A percentile compares a stretch with the other conserved stretches of the same genome.
Conservation (phyloP, 805 yeast genomes). For the Zygotorulaspora florentina region DNA sequence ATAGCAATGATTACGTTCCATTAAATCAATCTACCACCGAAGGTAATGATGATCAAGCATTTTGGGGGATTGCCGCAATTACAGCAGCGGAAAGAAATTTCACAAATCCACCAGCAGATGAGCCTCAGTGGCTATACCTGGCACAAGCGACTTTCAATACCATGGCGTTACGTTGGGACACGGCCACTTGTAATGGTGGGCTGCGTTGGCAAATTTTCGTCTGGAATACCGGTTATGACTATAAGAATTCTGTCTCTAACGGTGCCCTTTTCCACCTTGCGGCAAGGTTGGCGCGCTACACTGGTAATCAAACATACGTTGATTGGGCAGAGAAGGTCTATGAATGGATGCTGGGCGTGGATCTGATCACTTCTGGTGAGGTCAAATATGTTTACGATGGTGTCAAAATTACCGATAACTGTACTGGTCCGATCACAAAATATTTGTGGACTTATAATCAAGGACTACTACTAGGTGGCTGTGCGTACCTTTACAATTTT, state of each 20-base stretch:
- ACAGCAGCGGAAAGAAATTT: constrained; percentile 89
- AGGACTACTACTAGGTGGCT: constrained; percentile 73
- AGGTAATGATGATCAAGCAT: constrained; percentile 97
- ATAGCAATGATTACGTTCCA: constrained; percentile 76
- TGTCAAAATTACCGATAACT: constrained; percentile 54
- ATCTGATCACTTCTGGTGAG: constrained; percentile 42
- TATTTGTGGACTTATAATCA: constrained; percentile 86
- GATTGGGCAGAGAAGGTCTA: constrained; percentile 73
- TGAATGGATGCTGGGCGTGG: constrained; percentile 67
- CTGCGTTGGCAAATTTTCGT: constrained; percentile 93
- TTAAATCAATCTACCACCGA: constrained; percentile 84
- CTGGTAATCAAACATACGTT: constrained; percentile 66
- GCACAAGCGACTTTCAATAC: constrained; percentile 90
- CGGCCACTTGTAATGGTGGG: constrained; percentile 72
- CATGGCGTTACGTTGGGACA: constrained; percentile 89
- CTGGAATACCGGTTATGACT: constrained; percentile 92
- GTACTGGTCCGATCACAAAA: constrained; percentile 49
- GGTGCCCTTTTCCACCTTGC: constrained; percentile 85
- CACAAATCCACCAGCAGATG: constrained; percentile 54
- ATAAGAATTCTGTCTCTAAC: constrained; percentile 87
- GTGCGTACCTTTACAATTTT: constrained; percentile 73
- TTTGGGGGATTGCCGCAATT: constrained; percentile 94
- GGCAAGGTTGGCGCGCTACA: constrained; percentile 81
- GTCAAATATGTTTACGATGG: constrained; percentile 58
- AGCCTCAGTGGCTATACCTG: constrained; percentile 73